phyloP scores from a whole-genome alignment of 345 rosid genomes.

The Hypericum androsaemum region DNA sequence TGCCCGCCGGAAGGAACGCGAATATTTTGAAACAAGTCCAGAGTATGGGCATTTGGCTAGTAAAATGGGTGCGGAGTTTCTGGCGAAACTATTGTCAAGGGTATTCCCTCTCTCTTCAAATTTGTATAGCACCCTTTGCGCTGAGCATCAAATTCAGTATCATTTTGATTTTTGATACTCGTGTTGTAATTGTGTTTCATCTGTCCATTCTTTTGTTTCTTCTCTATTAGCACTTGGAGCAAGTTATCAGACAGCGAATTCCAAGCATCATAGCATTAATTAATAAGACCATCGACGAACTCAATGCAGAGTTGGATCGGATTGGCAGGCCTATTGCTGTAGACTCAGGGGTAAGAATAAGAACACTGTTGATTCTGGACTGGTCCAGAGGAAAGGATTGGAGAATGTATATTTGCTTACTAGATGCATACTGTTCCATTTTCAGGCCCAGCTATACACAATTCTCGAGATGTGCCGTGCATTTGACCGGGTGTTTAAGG shows the following conservation, averaged over 20 bases:
- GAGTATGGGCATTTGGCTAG: conserved; percentile 91
- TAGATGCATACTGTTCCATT: conserved; percentile 10
- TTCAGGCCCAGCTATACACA: conserved; percentile 89
- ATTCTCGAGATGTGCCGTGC: conserved; percentile 95
- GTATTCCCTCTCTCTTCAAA: conserved; percentile 22
- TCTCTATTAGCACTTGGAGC: conserved; percentile 71
- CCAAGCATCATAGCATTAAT: conserved; percentile 95
- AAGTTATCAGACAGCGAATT: conserved; percentile 87
- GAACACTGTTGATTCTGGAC: background rate
- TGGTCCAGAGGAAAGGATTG: background rate
- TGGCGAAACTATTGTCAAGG: conserved; percentile 86
- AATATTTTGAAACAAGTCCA: conserved; percentile 95
- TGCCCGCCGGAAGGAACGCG: conserved; percentile 87
- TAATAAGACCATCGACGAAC: conserved; percentile 91
- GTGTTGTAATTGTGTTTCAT: conserved; percentile 8
- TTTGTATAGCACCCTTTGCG: too few species aligned
- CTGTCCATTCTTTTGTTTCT: conserved; percentile 5
- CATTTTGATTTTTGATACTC: background rate
- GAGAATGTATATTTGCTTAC: conserved; percentile 8
- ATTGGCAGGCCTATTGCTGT: conserved; percentile 95
- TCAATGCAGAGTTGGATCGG: conserved; percentile 92
- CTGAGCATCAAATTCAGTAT: too few species aligned
- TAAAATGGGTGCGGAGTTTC: conserved; percentile 96
- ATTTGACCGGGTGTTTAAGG: conserved; percentile 94
- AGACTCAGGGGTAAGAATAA: conserved; percentile 86